Evolutionary conservation across 106 monocot genomes (phyloP).

Genomic region (Dendrobium officinale): DNA sequence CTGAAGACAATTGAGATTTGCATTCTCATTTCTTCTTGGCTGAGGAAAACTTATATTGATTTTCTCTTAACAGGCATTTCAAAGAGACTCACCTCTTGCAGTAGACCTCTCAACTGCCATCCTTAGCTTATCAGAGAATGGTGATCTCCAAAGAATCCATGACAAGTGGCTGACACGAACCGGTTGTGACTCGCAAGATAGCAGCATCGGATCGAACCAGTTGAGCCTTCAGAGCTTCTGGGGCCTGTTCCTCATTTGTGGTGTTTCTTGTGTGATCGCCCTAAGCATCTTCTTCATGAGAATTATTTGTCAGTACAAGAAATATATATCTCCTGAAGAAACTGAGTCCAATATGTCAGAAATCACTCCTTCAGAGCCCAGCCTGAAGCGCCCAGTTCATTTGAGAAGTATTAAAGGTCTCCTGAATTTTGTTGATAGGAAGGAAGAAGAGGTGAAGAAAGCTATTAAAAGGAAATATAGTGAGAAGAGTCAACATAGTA

Average conservation of each 20-base stretch:
- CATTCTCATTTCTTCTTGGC: no score
- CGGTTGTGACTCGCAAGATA: constrained; percentile 25
- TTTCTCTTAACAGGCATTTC: constrained; percentile 61
- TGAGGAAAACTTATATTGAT: background rate
- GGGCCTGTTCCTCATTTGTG: constrained; percentile 92
- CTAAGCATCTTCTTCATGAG: constrained; percentile 57
- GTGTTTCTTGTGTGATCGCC: constrained; percentile 45
- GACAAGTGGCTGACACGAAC: constrained; percentile 59
- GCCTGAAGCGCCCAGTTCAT: constrained; percentile 9
- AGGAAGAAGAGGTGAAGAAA: constrained; percentile 55
- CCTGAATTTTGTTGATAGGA: constrained; percentile 67
- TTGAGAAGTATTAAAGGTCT: constrained; percentile 41
- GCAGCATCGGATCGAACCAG: constrained; percentile 23
- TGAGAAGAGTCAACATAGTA: constrained; percentile 30
- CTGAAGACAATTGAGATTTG: background rate
- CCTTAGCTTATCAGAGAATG: constrained; percentile 72
- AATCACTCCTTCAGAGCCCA: background rate
- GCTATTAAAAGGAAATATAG: constrained; percentile 39
- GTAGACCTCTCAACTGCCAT: constrained; percentile 88
- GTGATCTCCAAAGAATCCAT: constrained; percentile 83
- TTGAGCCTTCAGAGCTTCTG: constrained; percentile 70
- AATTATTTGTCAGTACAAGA: constrained; percentile 49
- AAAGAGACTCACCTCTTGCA: constrained; percentile 86
- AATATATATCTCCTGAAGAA: constrained; percentile 14
- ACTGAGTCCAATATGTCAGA: background rate